Base-by-base conservation (phyloP, 768 basidiomycete genomes). In the Tulasnella calospora region DNA sequence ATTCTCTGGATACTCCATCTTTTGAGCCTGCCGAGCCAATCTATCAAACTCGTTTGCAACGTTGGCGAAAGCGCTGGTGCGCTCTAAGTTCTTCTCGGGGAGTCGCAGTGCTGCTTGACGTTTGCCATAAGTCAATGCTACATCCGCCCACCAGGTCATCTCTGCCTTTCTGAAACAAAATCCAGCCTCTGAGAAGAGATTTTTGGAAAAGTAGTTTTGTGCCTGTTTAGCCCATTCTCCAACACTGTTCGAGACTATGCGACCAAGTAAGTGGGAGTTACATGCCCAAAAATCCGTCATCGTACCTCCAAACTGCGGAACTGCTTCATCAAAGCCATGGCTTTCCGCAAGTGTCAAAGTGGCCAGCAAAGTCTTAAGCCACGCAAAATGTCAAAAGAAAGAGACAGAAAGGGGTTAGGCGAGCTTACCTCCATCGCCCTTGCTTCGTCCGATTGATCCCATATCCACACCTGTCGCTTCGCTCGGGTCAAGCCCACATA, bases 401-500 rank as follows among this genome's bases (percentile, higher is more conserved):
- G 13, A 40, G 9, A 40, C 40, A 9, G 3, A 4, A 40, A 40
- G 8, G 40, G 40, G 8, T 40, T 12, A 40, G 40, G 8, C 40
- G 13, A 40, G 9, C 44, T 2, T 15, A 44, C 44, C 44, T 44
- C 44, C 44, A 44, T 19, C 17, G 17, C 17, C 15, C 44, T 44
- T 44, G 44, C 44, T 19, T 44, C 17, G 15, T 44, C 79, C 17
- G 44, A 44, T 2, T 44, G 44, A 15, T 57, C 79, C 79, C 79
- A 80, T n/a, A 80, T 41, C 79, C 79, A 80, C n/a, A 69, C 40
- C 27, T 55, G 40, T 15, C 70, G 10, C 23, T 79, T 38, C 15
- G 79, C 79, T 38, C 79, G 15, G 0, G 79, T 80, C 13, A 80
- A 36, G 12, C 67, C 79, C 0, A 80, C 79, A 67, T 80, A 80